phyloP scores from a whole-genome alignment of 2,329 filamentous ascomycete genomes.

The Xylaria sp. region DNA sequence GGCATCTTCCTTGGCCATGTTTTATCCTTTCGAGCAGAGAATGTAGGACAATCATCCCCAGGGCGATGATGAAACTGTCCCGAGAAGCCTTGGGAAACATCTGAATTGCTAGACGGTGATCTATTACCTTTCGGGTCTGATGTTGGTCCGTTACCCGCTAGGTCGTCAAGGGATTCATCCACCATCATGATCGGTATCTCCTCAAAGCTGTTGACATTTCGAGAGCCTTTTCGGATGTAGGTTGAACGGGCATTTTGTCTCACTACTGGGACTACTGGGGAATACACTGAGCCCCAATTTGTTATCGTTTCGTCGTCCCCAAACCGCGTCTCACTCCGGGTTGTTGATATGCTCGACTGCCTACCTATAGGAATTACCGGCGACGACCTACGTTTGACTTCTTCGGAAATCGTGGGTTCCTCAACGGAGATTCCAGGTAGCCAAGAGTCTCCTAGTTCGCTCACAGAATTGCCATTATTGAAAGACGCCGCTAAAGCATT shows the following conservation, averaged over 20 bases:
- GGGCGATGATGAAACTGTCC: constrained; percentile 65
- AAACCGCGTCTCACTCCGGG: constrained; percentile 50
- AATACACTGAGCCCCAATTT: constrained; percentile 63
- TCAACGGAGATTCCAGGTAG: constrained; percentile 49
- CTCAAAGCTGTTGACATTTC: constrained; percentile 28
- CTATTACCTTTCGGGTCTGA: constrained; percentile 47
- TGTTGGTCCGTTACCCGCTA: constrained; percentile 41
- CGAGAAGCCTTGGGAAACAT: constrained; percentile 10
- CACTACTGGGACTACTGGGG: constrained; percentile 57
- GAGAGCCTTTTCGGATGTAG: constrained; percentile 51
- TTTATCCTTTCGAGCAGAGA: constrained; percentile 63
- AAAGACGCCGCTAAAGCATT: constrained; percentile 26
- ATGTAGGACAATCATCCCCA: constrained; percentile 67
- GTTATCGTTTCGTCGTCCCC: constrained; percentile 56
- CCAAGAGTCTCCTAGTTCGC: constrained; percentile 53
- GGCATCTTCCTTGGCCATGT: constrained; percentile 61
- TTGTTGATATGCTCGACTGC: constrained; percentile 51
- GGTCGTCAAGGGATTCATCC: constrained; percentile 49
- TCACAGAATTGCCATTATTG: constrained; percentile 38
- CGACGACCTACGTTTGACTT: constrained; percentile 59
- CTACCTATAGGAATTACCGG: constrained; percentile 58
- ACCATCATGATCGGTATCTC: constrained; percentile 59
- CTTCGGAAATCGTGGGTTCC: constrained; percentile 39
- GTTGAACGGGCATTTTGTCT: constrained; percentile 55
- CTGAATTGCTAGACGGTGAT: constrained; percentile 31